A percentile compares a stretch with the other conserved stretches of the same genome.
These are phyloP conservation scores for Solanum arcanum DNA, from an alignment of 257 asterid genomes.

Conservation along the genomic window DNA sequence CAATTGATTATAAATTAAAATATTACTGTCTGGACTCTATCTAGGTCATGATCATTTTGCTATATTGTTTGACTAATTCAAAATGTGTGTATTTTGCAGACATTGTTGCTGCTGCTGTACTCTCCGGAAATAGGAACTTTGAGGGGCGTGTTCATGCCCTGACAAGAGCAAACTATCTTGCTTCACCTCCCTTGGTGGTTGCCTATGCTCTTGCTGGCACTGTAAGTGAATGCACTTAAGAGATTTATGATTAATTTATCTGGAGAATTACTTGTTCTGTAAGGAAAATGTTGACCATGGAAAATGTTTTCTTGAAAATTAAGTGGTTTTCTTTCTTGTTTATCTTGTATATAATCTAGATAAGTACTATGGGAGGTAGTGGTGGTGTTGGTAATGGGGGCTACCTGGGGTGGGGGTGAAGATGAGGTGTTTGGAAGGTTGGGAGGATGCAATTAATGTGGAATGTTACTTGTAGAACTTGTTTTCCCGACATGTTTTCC, in stretches of 20 bases:
- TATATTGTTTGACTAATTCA: neutral
- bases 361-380: neutral
- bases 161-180: constrained; percentile 94
- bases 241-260: neutral
- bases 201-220: constrained; percentile 99
- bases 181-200: constrained; percentile 96
- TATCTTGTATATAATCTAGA: neutral
- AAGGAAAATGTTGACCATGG: neutral
- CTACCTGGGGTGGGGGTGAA: neutral
- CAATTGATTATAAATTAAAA: neutral
- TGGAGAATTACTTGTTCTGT: neutral
- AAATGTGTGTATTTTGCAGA: constrained; percentile 32
- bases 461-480: neutral
- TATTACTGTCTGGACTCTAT: neutral
- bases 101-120: constrained; percentile 93
- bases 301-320: neutral
- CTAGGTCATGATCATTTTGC: neutral
- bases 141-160: constrained; percentile 98
- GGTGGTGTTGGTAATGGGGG: neutral
- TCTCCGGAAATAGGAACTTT: constrained; percentile 88
- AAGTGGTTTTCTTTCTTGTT: neutral
- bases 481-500: neutral
- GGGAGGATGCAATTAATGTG: neutral
- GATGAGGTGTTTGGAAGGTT: neutral
- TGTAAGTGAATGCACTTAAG: constrained; percentile 26